Conservation (phyloP, 208 protist genomes). For the Novymonas esmeraldas region DNA sequence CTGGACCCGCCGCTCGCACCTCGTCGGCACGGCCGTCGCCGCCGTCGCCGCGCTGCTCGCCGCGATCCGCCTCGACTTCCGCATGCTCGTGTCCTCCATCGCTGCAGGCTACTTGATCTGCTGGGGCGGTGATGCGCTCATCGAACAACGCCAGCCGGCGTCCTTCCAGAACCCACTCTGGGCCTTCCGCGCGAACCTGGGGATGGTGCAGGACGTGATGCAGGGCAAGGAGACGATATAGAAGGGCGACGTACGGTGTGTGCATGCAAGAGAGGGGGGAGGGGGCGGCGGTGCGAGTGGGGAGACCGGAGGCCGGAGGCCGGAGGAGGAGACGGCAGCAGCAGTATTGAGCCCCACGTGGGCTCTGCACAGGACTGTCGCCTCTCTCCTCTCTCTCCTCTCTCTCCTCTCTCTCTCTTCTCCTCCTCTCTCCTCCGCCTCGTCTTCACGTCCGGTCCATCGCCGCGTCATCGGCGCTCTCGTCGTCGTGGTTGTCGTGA, state of each 20-base stretch:
- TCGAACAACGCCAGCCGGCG: slow-evolving; percentile 42
- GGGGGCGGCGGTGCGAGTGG: too few relatives aligned
- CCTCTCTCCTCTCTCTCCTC: not conserved
- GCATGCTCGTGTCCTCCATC: slow-evolving; percentile 16
- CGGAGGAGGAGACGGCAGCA: too few relatives aligned
- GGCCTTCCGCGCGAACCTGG: slow-evolving; percentile 49
- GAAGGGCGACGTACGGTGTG: not conserved
- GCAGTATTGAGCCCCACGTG: too few relatives aligned
- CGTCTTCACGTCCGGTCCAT: too few relatives aligned
- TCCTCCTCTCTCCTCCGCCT: slow-evolving; percentile 1
- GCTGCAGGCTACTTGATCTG: slow-evolving; percentile 34
- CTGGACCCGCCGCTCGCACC: slow-evolving; percentile 46
- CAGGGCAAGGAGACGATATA: slow-evolving; percentile 37
- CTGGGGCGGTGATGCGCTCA: slow-evolving; percentile 42
- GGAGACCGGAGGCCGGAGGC: too few relatives aligned
- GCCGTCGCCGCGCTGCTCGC: slow-evolving; percentile 27
- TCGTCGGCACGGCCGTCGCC: slow-evolving; percentile 45
- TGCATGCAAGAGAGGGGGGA: too few relatives aligned
- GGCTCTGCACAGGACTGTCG: not conserved
- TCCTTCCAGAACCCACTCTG: slow-evolving; percentile 54
- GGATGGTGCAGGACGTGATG: slow-evolving; percentile 49
- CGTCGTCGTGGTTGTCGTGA: too few relatives aligned
- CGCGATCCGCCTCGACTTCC: slow-evolving; percentile 19
- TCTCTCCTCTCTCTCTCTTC: slow-evolving; percentile 10
- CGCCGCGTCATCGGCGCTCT: too few relatives aligned